Evolutionary conservation across 805 yeast species (phyloP).

Genomic region (Phaffomyces antillensis): DNA sequence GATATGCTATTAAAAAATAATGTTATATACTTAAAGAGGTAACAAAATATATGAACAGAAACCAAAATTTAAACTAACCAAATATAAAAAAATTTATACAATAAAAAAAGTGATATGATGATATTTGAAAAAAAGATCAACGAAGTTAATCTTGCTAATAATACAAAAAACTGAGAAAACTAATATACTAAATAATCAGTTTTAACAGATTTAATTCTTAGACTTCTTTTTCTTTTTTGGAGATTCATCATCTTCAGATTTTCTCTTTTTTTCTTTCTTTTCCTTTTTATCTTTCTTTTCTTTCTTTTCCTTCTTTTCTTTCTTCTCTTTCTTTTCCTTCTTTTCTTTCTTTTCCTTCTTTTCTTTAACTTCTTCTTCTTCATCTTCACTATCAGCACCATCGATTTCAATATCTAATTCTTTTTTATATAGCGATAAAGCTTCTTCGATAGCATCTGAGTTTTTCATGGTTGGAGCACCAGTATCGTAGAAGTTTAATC

Average conservation of each 20-base stretch:
- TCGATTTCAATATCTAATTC: slow-evolving; percentile 39
- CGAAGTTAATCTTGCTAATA: not conserved
- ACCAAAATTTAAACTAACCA: slow-evolving; percentile 1
- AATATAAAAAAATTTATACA: slow-evolving; percentile 1
- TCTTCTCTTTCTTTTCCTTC: slow-evolving; percentile 43
- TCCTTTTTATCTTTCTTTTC: slow-evolving; percentile 46
- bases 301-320: slow-evolving; percentile 44
- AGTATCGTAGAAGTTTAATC: slow-evolving; percentile 91
- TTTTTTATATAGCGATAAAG: slow-evolving; percentile 55
- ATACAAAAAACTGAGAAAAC: too few relatives aligned
- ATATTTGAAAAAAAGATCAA: not conserved
- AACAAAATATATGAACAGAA: not conserved
- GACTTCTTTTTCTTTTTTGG: slow-evolving; percentile 32
- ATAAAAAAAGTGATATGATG: not conserved
- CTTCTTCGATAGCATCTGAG: slow-evolving; percentile 88
- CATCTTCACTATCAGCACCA: slow-evolving; percentile 30
- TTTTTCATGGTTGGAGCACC: slow-evolving; percentile 97
- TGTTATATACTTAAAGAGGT: not conserved
- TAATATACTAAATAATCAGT: too few relatives aligned
- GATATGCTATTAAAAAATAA: slow-evolving; percentile 6
- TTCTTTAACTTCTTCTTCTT: slow-evolving; percentile 30
- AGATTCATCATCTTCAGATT: slow-evolving; percentile 26
- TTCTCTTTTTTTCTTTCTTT: slow-evolving; percentile 45
- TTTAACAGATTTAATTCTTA: slow-evolving; percentile 6
- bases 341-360: slow-evolving; percentile 41